phyloP scores from a whole-genome alignment of 495 filamentous ascomycete species.

The Neurospora sp. region DNA sequence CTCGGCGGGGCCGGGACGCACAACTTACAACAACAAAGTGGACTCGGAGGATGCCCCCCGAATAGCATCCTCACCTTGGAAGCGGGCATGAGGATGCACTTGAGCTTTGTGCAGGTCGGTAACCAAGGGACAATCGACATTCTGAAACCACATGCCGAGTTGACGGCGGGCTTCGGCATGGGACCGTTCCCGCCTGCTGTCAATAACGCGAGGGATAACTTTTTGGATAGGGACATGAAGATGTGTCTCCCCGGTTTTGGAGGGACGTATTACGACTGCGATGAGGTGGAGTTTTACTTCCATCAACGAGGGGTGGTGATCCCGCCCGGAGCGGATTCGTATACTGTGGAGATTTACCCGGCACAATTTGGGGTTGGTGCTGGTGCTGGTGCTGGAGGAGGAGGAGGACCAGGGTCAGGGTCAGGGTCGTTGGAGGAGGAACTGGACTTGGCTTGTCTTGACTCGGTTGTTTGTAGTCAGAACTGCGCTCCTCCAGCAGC shows the following conservation, averaged over 20 bases:
- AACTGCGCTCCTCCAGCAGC: neutral
- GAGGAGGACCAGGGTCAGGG: slow-evolving; percentile 2
- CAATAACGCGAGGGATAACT: slow-evolving; percentile 13
- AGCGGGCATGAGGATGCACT: neutral
- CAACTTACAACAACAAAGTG: neutral
- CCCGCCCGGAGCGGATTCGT: slow-evolving; percentile 40
- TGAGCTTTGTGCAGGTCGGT: slow-evolving; percentile 11
- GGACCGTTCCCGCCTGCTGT: slow-evolving; percentile 28
- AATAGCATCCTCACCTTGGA: neutral
- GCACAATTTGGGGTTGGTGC: slow-evolving; percentile 17
- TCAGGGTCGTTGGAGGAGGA: neutral
- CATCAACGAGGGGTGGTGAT: slow-evolving; percentile 47
- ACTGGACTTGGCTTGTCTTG: neutral
- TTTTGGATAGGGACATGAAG: slow-evolving; percentile 32
- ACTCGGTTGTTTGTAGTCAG: neutral
- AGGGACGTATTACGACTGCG: slow-evolving; percentile 64
- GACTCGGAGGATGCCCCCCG: neutral
- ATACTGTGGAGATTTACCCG: slow-evolving; percentile 39
- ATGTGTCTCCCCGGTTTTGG: slow-evolving; percentile 40
- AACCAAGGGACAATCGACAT: slow-evolving; percentile 24
- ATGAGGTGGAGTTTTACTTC: slow-evolving; percentile 64
- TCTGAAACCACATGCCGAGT: slow-evolving; percentile 18
- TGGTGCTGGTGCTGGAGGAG: neutral
- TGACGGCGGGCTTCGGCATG: slow-evolving; percentile 27
- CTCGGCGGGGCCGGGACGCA: slow-evolving; percentile 60